A percentile compares a stretch with the other conserved stretches of the same genome.
These are phyloP conservation scores for Ceratocystis colombiana DNA, from an alignment of 2,329 filamentous ascomycete species.

Conservation along the genomic window DNA sequence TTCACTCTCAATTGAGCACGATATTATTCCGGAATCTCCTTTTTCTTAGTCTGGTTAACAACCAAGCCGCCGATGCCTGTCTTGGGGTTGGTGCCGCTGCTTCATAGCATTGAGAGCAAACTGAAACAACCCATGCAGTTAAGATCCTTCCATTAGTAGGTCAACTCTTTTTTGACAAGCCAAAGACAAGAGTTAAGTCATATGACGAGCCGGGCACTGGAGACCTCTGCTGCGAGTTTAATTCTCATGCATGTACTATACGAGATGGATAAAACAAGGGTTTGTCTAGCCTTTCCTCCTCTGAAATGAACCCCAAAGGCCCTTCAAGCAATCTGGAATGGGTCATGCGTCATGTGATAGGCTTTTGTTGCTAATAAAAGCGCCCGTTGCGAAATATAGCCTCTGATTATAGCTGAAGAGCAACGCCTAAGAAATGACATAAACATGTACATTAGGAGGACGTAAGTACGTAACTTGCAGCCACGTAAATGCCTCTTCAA, in stretches of 20 bases:
- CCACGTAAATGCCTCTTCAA: background rate
- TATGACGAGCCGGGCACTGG: background rate
- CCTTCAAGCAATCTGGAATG: background rate
- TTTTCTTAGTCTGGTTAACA: background rate
- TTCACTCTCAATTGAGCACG: background rate
- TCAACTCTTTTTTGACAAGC: constrained; percentile 6
- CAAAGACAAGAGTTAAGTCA: background rate
- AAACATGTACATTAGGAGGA: background rate
- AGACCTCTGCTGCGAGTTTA: background rate
- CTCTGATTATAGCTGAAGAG: background rate
- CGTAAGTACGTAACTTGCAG: background rate
- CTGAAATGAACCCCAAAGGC: background rate
- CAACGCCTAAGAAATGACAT: background rate
- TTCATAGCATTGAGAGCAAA: background rate
- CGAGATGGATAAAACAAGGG: background rate
- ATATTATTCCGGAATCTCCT: constrained; percentile 8
- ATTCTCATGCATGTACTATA: background rate
- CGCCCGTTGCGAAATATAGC: background rate
- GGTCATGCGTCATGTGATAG: background rate
- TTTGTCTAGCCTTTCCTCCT: background rate
- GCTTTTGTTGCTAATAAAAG: background rate
- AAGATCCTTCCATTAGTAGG: background rate
- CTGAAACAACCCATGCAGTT: constrained; percentile 7
- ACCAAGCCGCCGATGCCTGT: background rate
- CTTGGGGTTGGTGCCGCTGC: background rate